Evolutionary conservation across 169 alveolate species (phyloP).

Genomic region (Eimeria praecox): DNA sequence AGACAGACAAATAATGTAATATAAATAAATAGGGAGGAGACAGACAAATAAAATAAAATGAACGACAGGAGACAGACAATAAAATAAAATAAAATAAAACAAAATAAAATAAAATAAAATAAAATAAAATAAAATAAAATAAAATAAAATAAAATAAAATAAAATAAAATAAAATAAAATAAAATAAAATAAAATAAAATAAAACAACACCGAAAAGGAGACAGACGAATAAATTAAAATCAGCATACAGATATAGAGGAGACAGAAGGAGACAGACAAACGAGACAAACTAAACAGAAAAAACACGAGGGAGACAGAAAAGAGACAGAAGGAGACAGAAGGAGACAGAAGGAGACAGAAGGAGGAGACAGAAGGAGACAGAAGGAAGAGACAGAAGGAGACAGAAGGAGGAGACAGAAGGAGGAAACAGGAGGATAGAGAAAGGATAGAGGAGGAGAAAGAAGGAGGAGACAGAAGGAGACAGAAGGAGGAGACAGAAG

Average conservation of each 20-base stretch:
- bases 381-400: not conserved
- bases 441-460: not conserved
- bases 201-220: not conserved
- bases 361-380: too few relatives aligned
- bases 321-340: not conserved
- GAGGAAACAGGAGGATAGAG: not conserved
- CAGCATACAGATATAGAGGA: too few relatives aligned
- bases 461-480: not conserved
- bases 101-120: not conserved
- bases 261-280: not conserved
- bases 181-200: not conserved
- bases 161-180: not conserved
- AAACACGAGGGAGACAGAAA: not conserved
- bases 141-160: not conserved
- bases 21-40: not conserved
- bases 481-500: not conserved
- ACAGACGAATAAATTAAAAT: too few relatives aligned
- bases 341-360: not conserved
- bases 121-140: not conserved
- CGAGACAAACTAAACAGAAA: not conserved
- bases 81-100: not conserved
- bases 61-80: not conserved
- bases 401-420: not conserved
- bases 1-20: not conserved
- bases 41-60: not conserved